Percentiles rank a stretch among this genome's conserved stretches.
These are phyloP conservation scores for Spinacia oleracea DNA, from an alignment of 179 eudicot species.

Conservation along the genomic window DNA sequence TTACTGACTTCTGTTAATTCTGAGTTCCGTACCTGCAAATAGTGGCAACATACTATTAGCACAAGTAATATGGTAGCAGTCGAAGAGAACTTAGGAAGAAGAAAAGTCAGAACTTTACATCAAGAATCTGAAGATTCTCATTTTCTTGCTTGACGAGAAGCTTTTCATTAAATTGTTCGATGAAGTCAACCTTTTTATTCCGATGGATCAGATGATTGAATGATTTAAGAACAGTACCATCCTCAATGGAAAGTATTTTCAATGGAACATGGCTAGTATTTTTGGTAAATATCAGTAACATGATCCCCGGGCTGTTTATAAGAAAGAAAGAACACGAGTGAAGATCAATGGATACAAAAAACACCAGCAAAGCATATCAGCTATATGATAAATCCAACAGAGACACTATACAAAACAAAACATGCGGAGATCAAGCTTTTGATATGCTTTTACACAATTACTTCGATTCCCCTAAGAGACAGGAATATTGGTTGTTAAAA, in stretches of 20 bases:
- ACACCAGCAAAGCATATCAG: background rate
- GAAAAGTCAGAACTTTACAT: slow-evolving; percentile 46
- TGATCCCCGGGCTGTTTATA: slow-evolving; percentile 78
- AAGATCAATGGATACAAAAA: background rate
- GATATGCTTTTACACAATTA: background rate
- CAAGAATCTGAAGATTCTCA: slow-evolving; percentile 93
- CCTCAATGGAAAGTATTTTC: slow-evolving; percentile 94
- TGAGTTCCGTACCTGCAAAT: slow-evolving; percentile 67
- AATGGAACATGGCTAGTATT: slow-evolving; percentile 77
- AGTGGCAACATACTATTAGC: slow-evolving; percentile 10
- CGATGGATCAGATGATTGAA: slow-evolving; percentile 88
- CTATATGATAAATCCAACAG: background rate
- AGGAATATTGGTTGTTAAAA: background rate
- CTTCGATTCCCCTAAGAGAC: background rate
- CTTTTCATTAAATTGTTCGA: slow-evolving; percentile 96
- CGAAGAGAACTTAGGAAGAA: slow-evolving; percentile 4
- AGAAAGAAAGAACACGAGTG: slow-evolving; percentile 4
- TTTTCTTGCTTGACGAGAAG: slow-evolving; percentile 97
- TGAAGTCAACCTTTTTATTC: slow-evolving; percentile 94
- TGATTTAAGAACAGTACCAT: slow-evolving; percentile 95
- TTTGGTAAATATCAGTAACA: slow-evolving; percentile 81
- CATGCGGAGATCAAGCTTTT: background rate
- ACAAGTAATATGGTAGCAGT: background rate
- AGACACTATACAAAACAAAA: background rate
- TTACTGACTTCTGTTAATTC: slow-evolving; percentile 90